These are phyloP conservation scores for Blastocystis sp. DNA, from an alignment of 352 stramenopile species.

Conservation along the genomic window DNA sequence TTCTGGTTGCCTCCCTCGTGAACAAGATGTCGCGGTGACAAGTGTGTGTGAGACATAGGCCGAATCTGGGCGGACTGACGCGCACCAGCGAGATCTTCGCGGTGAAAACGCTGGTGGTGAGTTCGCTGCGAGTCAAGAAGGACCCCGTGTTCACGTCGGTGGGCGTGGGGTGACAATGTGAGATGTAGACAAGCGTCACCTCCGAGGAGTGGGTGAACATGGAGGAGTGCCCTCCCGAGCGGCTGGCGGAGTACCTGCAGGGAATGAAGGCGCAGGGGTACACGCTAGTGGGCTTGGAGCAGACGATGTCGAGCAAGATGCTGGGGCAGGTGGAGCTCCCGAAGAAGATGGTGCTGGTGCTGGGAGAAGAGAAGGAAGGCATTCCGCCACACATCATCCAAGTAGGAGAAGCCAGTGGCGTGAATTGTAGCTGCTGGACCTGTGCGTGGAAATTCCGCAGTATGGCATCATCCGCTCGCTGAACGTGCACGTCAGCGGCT, in stretches of 20 bases:
- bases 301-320: slow-evolving; percentile 79
- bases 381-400: slow-evolving; percentile 82
- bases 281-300: slow-evolving; percentile 81
- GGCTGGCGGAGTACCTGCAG: slow-evolving; percentile 60
- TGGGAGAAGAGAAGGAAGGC: slow-evolving; percentile 83
- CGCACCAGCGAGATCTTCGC: slow-evolving; percentile 85
- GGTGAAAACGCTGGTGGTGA: slow-evolving; percentile 78
- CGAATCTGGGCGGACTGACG: slow-evolving; percentile 81
- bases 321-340: slow-evolving; percentile 78
- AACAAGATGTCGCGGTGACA: slow-evolving; percentile 76
- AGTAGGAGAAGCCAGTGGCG: slow-evolving; percentile 56
- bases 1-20: slow-evolving; percentile 74
- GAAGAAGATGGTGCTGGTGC: slow-evolving; percentile 80
- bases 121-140: slow-evolving; percentile 76
- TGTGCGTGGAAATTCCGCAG: slow-evolving; percentile 85
- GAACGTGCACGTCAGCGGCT: slow-evolving; percentile 84
- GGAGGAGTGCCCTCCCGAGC: slow-evolving; percentile 75
- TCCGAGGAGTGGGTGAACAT: slow-evolving; percentile 83
- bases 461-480: slow-evolving; percentile 83
- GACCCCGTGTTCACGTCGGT: slow-evolving; percentile 76
- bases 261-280: slow-evolving; percentile 79
- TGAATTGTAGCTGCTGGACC: slow-evolving; percentile 74
- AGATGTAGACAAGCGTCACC: slow-evolving; percentile 78
- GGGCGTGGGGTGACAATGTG: background rate
- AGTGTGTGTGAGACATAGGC: slow-evolving; percentile 56